Evolutionary conservation across 192 early-diverging fungal species (phyloP).

Genomic region (Chytriomyces sp.): DNA sequence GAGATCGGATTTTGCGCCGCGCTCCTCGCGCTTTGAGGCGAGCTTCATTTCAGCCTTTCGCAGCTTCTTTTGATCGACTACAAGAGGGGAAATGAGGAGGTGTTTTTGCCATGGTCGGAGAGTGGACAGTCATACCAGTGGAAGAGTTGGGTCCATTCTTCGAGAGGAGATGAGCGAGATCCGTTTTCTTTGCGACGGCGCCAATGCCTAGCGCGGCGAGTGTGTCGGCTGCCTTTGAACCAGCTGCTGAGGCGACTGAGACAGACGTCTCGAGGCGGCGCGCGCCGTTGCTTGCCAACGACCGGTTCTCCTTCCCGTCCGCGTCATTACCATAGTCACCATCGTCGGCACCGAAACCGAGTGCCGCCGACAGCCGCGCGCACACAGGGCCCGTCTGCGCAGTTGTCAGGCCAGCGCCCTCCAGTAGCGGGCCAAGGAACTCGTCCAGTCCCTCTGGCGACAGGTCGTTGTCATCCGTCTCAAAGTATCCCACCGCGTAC

Average conservation of each 20-base stretch:
- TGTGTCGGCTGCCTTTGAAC: not conserved
- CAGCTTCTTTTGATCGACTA: constrained; percentile 72
- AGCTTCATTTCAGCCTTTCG: constrained; percentile 91
- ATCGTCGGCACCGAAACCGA: constrained; percentile 39
- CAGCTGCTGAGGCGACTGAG: too few species aligned
- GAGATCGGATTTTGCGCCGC: constrained; percentile 64
- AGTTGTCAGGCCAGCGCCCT: constrained; percentile 3
- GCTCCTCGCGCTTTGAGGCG: constrained; percentile 86
- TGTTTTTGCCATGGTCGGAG: not conserved
- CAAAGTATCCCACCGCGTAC: constrained; percentile 52
- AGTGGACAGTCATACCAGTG: constrained; percentile 10
- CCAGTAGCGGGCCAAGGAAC: constrained; percentile 54
- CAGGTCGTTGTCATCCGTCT: constrained; percentile 47
- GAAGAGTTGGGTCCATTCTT: constrained; percentile 22
- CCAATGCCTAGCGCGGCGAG: constrained; percentile 30
- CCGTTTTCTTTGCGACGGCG: not conserved
- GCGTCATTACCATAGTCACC: too few species aligned
- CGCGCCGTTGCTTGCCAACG: not conserved
- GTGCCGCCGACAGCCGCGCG: constrained; percentile 65
- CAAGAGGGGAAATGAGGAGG: constrained; percentile 8
- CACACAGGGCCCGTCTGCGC: constrained; percentile 68
- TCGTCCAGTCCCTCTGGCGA: constrained; percentile 43
- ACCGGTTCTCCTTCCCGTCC: constrained; percentile 5
- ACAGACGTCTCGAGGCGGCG: not conserved
- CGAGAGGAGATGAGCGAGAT: constrained; percentile 21